Base-by-base conservation (phyloP, 2,329 filamentous ascomycete genomes). In the Lecanosticta acicola region DNA sequence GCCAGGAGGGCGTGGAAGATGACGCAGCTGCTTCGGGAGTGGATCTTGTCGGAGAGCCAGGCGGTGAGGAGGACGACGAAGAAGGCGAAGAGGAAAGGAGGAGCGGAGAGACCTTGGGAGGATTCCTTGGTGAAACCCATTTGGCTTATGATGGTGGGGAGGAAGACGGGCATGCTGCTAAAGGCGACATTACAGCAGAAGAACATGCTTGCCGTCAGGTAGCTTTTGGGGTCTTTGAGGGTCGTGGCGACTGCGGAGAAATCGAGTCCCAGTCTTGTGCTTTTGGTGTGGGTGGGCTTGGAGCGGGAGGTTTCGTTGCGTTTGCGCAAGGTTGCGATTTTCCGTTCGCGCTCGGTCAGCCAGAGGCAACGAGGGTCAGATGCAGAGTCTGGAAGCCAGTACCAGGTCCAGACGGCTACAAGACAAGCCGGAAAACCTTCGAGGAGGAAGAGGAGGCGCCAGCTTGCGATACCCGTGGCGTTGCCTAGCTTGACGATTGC, bases 131-230 rank as follows among this genome's bases (percentile, higher is more conserved):
- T 74, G 68, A 87, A 84, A 48, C 85, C 85, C 87, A 94, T 81
- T 49, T 70, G 73, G 50, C 49, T 49, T 32, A 60, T 32, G 44
- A 56, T 62, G 32, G 85, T 88, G 29, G 88, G 88, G 2, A 94
- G 76, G 63, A 94, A 94, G 39, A 93, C 86, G 2, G 89, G 89
- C 63, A 94, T 81, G 17, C 85, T 91, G 60, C 82, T 83, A 71
- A 94, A 95, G 10, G 88, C 85, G 64, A 94, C 84, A 67, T 95
- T 94, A 61, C 85, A 82, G 65, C 84, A 80, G 71, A 94, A 89
- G 73, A 94, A 87, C 79, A 94, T 94, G 57, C 72, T 71, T 1
- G 87, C 84, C 3, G 85, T 85, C 34, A 91, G 72, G 70, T 87
- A 91, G 46, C 79, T 79, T 54, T 81, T 82, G 0, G 84, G 83